phyloP scores from a whole-genome alignment of 768 basidiomycete genomes.

The Mycena indigotica region DNA sequence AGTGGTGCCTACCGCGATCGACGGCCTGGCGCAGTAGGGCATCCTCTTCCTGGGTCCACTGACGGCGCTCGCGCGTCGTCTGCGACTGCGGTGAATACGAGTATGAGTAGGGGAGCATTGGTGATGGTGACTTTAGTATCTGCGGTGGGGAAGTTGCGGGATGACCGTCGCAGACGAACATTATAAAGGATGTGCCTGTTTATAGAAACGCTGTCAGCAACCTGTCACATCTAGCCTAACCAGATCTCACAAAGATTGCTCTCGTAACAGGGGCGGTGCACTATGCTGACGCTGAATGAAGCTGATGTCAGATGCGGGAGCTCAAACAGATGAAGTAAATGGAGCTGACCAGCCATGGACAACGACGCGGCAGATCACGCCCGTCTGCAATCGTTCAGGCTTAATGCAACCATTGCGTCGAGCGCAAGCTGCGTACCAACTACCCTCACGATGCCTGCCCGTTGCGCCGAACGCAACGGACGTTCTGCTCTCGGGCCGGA shows the following conservation, averaged over 20 bases:
- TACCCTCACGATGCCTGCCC: no score
- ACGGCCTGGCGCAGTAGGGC: slow-evolving; percentile 56
- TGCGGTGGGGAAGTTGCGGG: not conserved
- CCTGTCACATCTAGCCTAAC: not conserved
- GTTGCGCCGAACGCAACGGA: no score
- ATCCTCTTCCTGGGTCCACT: slow-evolving; percentile 39
- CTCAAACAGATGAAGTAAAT: not conserved
- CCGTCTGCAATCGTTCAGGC: no score
- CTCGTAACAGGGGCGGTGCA: not conserved
- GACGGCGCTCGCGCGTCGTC: slow-evolving; percentile 4
- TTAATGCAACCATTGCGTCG: no score
- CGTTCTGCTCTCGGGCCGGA: no score
- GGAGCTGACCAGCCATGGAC: not conserved
- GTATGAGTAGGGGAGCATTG: not conserved
- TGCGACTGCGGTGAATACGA: not conserved
- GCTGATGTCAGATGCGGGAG: not conserved
- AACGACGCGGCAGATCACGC: no score
- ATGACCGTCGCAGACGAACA: not conserved
- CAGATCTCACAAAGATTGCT: no score
- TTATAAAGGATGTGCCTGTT: not conserved
- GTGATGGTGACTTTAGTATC: no score
- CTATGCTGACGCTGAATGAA: not conserved
- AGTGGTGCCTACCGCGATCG: slow-evolving; percentile 40
- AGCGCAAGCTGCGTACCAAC: no score
- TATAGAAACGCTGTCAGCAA: not conserved